Evolutionary conservation across 1,284 basidiomycete genomes (phyloP), one percentile per base, ranked within the genome.

Genomic region (Apiotrichum sp.): DNA sequence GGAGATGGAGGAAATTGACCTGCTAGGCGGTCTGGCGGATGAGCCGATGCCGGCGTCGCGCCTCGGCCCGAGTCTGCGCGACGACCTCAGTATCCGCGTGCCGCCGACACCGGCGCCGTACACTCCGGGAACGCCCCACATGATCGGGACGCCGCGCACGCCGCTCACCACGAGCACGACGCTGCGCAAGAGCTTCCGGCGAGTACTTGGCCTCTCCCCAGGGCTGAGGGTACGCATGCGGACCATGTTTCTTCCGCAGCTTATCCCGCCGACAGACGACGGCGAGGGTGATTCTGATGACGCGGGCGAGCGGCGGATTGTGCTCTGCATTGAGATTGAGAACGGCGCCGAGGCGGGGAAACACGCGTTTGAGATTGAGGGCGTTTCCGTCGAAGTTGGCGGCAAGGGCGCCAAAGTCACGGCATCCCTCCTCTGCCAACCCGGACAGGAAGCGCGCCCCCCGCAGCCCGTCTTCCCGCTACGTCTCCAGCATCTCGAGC

Each of bases 171-270:
- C 47, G 29, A 29, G 63, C 33, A 64, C 85, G 1, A 86, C 87
- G 0, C 76, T 93, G 10, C 84, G 88, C 47, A 91, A 90, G 72
- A 88, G 88, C 1, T 92, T 84, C 73, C 82, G 90, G n/a, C 86
- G 87, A 63, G 85, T 86, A 1, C 73, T 93, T 13, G 79, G 79
- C 45, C 86, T 87, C 0, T 84, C 86, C 3, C 87, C 87, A 13
- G 89, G 89, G 1, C 86, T 93, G 70, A 81, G 84, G 31, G 87
- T 93, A 16, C 84, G 89, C 36, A 92, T 93, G 89, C 82, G 89
- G 22, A 91, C 89, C 0, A 84, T 90, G 6, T 89, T 91, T 64
- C 83, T 92, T 2, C 90, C 89, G 0, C 86, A 89, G 64, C 82
- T 91, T 16, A 78, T 71, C 9, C 61, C 65, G 85, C 53, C 76